Conservation (phyloP, 1,139 yeast species). For the Arxiozyma bovina region DNA sequence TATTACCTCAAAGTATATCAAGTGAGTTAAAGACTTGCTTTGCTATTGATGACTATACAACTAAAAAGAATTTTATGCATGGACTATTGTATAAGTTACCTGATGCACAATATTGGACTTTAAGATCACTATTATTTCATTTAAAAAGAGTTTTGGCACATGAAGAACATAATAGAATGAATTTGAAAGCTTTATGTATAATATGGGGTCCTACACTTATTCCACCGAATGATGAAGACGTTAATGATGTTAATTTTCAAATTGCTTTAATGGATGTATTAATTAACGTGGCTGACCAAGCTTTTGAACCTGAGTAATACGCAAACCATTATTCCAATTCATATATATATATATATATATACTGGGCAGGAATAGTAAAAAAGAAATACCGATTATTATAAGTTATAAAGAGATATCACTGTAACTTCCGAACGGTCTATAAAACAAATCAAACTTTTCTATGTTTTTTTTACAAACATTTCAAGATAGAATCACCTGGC, state of each 20-base stretch:
- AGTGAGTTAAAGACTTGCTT: conserved; percentile 64
- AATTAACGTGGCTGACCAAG: conserved; percentile 74
- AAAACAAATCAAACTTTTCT: too few species aligned
- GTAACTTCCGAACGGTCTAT: too few species aligned
- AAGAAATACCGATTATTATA: neutral
- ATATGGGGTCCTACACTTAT: conserved; percentile 93
- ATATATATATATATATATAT: too few species aligned
- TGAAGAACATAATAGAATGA: conserved; percentile 68
- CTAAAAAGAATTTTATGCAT: conserved; percentile 68
- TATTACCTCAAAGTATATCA: conserved; percentile 50
- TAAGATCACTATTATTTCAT: conserved; percentile 77
- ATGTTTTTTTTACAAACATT: too few species aligned
- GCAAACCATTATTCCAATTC: neutral
- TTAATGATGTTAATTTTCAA: conserved; percentile 73
- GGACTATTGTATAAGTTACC: conserved; percentile 83
- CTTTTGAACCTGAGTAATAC: conserved; percentile 59
- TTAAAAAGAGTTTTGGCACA: conserved; percentile 63
- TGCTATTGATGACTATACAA: conserved; percentile 49
- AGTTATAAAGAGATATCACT: neutral
- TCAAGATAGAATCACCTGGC: too few species aligned
- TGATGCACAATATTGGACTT: conserved; percentile 89
- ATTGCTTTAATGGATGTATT: conserved; percentile 78
- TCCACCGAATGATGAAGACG: conserved; percentile 50
- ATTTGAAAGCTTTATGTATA: conserved; percentile 64
- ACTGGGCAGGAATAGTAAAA: neutral